phyloP scores from a whole-genome alignment of 139 green algal species.

The Mesostigma viride region DNA sequence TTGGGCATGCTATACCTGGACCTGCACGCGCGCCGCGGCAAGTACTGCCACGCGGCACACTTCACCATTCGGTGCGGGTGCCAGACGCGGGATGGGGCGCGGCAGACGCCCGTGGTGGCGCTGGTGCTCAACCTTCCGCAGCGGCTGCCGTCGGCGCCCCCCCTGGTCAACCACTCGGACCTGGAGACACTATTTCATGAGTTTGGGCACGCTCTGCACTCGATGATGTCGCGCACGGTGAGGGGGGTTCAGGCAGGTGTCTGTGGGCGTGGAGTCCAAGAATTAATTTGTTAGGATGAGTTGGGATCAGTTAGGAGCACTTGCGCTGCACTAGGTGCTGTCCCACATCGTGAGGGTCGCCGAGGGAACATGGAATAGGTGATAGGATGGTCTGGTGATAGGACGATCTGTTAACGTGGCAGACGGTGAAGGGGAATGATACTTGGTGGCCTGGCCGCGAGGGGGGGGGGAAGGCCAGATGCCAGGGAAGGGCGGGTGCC shows the following conservation, averaged over 20 bases:
- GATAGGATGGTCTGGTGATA: too few relatives aligned
- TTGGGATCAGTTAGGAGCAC: not conserved
- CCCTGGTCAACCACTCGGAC: constrained; percentile 32
- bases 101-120: constrained; percentile 37
- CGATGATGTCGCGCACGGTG: constrained; percentile 59
- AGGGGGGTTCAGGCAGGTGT: not conserved
- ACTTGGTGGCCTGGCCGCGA: too few relatives aligned
- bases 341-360: too few relatives aligned
- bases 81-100: not conserved
- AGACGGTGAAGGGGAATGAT: too few relatives aligned
- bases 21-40: constrained; percentile 41
- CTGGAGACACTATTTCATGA: constrained; percentile 79
- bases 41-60: constrained; percentile 60
- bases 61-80: constrained; percentile 73
- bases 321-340: not conserved
- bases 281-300: not conserved
- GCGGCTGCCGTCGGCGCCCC: not conserved
- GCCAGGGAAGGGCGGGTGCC: too few relatives aligned
- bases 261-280: not conserved
- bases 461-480: too few relatives aligned
- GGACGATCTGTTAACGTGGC: too few relatives aligned
- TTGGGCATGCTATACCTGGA: constrained; percentile 34
- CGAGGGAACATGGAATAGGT: too few relatives aligned
- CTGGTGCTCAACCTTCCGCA: constrained; percentile 55
- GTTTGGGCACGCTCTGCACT: constrained; percentile 80